Evolutionary conservation across 2,329 filamentous ascomycete genomes (phyloP).

Genomic region (Cercospora canescens): DNA sequence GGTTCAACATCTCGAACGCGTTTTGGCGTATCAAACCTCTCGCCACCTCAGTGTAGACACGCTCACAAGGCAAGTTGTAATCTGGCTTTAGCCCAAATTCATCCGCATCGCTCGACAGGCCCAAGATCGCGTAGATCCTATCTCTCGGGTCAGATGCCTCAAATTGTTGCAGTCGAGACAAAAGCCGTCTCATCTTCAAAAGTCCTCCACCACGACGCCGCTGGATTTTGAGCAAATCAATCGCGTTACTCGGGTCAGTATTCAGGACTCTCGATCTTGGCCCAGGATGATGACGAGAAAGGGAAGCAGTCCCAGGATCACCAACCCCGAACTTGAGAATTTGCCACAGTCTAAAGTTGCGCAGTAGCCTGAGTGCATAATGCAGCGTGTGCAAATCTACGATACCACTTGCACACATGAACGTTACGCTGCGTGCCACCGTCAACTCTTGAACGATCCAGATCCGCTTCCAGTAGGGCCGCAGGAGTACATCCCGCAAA

Average conservation of each 20-base stretch:
- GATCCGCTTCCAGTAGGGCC: background rate
- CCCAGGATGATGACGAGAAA: background rate
- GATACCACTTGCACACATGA: background rate
- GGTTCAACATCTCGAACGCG: background rate
- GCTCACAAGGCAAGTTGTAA: background rate
- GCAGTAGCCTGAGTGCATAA: background rate
- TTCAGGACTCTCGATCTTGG: background rate
- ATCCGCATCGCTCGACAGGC: background rate
- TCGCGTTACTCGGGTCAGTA: background rate
- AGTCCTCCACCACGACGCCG: background rate
- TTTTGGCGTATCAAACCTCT: background rate
- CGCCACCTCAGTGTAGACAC: background rate
- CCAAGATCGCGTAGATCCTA: background rate
- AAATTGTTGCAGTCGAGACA: background rate
- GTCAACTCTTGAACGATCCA: background rate
- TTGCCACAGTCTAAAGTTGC: background rate
- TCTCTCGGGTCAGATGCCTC: conserved; percentile 2
- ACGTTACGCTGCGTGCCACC: background rate
- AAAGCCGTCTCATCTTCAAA: background rate
- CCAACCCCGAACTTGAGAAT: no score
- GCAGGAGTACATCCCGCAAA: background rate
- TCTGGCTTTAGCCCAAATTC: background rate
- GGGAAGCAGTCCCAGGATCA: no score
- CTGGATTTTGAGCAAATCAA: background rate
- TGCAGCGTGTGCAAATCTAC: background rate